Conservation (phyloP, 345 rosid genomes). For the Linum lewisii region DNA sequence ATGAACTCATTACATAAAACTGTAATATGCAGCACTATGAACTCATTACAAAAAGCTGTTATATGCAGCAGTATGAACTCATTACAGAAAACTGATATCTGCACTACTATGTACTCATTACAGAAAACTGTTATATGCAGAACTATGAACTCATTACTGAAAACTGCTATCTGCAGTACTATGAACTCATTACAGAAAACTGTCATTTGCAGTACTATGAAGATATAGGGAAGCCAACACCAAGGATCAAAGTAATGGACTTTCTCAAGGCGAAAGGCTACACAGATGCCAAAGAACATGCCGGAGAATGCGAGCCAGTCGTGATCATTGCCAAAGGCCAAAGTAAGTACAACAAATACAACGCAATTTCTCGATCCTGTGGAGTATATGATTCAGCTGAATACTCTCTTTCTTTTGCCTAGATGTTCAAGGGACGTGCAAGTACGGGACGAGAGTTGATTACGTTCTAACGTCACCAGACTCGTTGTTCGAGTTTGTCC, state of each 20-base stretch:
- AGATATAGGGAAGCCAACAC: constrained; percentile 83
- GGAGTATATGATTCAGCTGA: too few species aligned
- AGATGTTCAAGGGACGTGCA: constrained; percentile 97
- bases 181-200: too few species aligned
- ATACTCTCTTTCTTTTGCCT: not conserved
- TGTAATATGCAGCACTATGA: too few species aligned
- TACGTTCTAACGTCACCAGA: constrained; percentile 60
- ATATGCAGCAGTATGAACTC: too few species aligned
- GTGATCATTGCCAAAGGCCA: constrained; percentile 94
- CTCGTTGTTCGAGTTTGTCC: constrained; percentile 53
- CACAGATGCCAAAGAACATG: constrained; percentile 56
- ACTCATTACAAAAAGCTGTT: too few species aligned
- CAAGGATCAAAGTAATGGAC: constrained; percentile 59
- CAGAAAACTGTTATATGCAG: too few species aligned
- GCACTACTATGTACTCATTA: too few species aligned
- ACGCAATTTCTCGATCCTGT: not conserved
- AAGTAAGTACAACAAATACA: constrained; percentile 28
- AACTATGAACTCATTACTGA: too few species aligned
- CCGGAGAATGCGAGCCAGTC: constrained; percentile 91
- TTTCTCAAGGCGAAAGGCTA: constrained; percentile 56
- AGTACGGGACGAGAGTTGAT: constrained; percentile 87
- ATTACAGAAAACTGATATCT: too few species aligned
- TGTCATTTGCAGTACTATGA: constrained; percentile 78
- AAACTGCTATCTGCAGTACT: too few species aligned
- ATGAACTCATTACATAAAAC: too few species aligned